Evolutionary conservation across 2,329 filamentous ascomycete genomes (phyloP), one percentile per base, ranked within the genome.

Genomic region (Epichloe elymi): DNA sequence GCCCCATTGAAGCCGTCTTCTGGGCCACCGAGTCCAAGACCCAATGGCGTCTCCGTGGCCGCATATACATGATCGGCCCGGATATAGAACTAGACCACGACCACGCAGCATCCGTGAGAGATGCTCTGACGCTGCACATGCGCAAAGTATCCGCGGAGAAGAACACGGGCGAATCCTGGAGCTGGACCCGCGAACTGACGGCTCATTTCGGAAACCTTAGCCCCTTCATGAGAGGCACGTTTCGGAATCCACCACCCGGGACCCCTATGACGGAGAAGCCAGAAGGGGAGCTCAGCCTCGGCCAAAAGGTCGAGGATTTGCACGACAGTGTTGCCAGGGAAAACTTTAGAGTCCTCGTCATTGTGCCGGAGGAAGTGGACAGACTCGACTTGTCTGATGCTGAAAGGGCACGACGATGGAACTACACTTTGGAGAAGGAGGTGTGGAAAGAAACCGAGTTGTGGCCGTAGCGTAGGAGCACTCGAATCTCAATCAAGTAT

Each of bases 201-300:
- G 86, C 80, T 46, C 87, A 93, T 65, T 97, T 96, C 76, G 91
- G 88, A 19, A 96, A 96, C 65, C 69, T 93, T 59, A 84, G 79
- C 57, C 91, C 91, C 6, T 71, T 74, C 1, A 88, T 95, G 82
- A 77, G 90, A 64, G 85, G 85, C 10, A 76, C 79, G 8, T 90
- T 89, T 65, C 83, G 80, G 67, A 81, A 85, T 63, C 77, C 93
- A 62, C 72, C 78, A 5, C 84, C 86, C 0, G 86, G 86, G 0
- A 71, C 73, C 54, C 74, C 81, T 46, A 63, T 85, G 59, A 67
- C 76, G 57, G 56, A 79, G 61, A 59, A 74, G 58, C 65, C 75
- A 56, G 63, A 65, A 53, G 63, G 66, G 11, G 68, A 69, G 0
- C 58, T 71, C 3, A 67, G 66, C 30, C 61, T 79, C 15, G 80